phyloP scores from a whole-genome alignment of 2,329 filamentous ascomycete genomes.

The Colletotrichum endophyticum region DNA sequence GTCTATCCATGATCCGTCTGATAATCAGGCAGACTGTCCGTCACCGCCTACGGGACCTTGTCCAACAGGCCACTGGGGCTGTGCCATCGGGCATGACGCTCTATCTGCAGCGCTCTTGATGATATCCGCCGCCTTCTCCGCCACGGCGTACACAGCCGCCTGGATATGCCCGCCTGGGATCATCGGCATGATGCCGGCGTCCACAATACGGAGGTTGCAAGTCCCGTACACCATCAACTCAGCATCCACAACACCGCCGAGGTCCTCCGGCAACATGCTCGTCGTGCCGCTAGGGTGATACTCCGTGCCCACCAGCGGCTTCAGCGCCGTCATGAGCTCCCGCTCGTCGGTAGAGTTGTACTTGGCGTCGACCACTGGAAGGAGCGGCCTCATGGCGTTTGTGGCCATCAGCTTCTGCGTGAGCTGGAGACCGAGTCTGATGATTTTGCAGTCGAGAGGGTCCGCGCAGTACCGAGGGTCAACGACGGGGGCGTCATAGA shows the following conservation, averaged over 20 bases:
- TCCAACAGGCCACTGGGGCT: neutral
- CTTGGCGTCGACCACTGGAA: slow-evolving; percentile 19
- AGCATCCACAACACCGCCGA: slow-evolving; percentile 50
- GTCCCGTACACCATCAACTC: slow-evolving; percentile 52
- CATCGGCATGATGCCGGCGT: slow-evolving; percentile 56
- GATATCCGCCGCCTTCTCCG: slow-evolving; percentile 55
- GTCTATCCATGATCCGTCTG: neutral
- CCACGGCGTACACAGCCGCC: slow-evolving; percentile 57
- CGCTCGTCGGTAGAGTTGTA: slow-evolving; percentile 23
- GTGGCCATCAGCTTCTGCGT: slow-evolving; percentile 31
- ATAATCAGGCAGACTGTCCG: neutral
- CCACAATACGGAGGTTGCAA: slow-evolving; percentile 51
- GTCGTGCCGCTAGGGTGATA: slow-evolving; percentile 50
- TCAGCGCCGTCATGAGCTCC: slow-evolving; percentile 34
- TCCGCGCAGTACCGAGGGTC: slow-evolving; percentile 50
- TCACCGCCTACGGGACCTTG: neutral
- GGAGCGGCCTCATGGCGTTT: slow-evolving; percentile 25
- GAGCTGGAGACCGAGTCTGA: slow-evolving; percentile 28
- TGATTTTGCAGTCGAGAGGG: slow-evolving; percentile 39
- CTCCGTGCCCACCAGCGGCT: slow-evolving; percentile 37
- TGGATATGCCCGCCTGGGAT: slow-evolving; percentile 54
- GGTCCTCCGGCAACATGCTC: slow-evolving; percentile 47
- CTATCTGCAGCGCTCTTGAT: slow-evolving; percentile 37
- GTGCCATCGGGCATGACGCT: neutral
- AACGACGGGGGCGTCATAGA: slow-evolving; percentile 41